Evolutionary conservation across 1,284 basidiomycete genomes (phyloP).

Genomic region (Pseudozyma hubeiensis): DNA sequence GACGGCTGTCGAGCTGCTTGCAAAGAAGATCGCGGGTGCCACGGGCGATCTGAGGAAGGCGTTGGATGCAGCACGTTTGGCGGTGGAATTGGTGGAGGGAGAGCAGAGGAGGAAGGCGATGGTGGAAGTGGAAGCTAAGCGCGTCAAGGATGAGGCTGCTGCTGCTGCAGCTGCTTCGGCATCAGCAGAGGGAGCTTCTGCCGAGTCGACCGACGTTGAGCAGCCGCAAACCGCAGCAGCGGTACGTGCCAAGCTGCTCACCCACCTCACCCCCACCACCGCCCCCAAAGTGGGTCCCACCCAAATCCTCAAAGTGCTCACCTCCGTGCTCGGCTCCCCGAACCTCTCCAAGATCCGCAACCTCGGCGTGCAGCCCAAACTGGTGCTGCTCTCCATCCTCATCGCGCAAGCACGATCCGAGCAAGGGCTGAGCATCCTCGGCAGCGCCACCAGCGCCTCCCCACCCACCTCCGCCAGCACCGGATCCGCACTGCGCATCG

Average conservation of each 20-base stretch:
- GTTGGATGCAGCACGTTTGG: conserved; percentile 68
- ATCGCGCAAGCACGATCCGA: conserved; percentile 48
- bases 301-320: conserved; percentile 65
- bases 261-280: conserved; percentile 42
- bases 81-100: conserved; percentile 68
- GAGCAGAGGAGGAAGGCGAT: conserved; percentile 56
- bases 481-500: conserved; percentile 30
- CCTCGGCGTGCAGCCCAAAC: conserved; percentile 64
- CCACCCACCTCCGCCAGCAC: background rate
- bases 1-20: conserved; percentile 69
- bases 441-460: conserved; percentile 12
- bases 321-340: conserved; percentile 60
- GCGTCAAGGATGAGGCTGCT: conserved; percentile 2
- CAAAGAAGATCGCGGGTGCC: conserved; percentile 69
- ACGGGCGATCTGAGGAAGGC: conserved; percentile 70
- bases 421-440: conserved; percentile 40
- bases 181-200: background rate
- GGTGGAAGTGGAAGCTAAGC: conserved; percentile 25
- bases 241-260: conserved; percentile 33
- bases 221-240: conserved; percentile 6
- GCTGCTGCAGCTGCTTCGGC: background rate
- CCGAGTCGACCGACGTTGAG: conserved; percentile 9
- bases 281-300: conserved; percentile 63
- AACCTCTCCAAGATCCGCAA: conserved; percentile 59
- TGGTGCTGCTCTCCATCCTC: conserved; percentile 60